phyloP scores from a whole-genome alignment of 1,284 basidiomycete species.

The Ustilago loliicola region DNA sequence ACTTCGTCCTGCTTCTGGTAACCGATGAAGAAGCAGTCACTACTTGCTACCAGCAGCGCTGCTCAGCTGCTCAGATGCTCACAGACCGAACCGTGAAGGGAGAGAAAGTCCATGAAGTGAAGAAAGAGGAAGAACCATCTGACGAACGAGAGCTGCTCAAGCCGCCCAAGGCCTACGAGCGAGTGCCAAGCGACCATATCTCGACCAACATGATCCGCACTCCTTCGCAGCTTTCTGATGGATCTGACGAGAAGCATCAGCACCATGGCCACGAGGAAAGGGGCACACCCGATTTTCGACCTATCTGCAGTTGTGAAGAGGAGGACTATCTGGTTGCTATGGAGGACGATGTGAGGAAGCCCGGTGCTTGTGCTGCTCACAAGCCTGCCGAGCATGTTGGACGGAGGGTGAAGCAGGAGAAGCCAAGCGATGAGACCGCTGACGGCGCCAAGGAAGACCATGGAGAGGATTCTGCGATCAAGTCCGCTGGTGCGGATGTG shows the following conservation, averaged over 20 bases:
- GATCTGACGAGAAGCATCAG: background rate
- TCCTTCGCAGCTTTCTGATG: conserved; percentile 22
- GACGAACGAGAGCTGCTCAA: background rate
- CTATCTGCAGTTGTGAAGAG: conserved; percentile 23
- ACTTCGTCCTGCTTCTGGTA: conserved; percentile 21
- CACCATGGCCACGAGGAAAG: background rate
- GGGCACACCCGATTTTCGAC: background rate
- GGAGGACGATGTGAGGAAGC: conserved; percentile 34
- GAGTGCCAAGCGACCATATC: conserved; percentile 11
- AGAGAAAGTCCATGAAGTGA: background rate
- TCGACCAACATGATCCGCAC: conserved; percentile 26
- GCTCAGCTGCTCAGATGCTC: conserved; percentile 12
- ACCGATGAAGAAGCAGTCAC: conserved; percentile 15
- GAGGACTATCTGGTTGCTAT: conserved; percentile 30
- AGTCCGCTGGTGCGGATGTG: background rate
- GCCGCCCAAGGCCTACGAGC: background rate
- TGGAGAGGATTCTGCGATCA: background rate
- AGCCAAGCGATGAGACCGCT: background rate
- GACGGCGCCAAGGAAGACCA: background rate
- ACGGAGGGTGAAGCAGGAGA: background rate
- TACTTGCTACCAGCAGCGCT: conserved; percentile 18
- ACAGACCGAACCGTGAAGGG: background rate
- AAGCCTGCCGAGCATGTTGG: background rate
- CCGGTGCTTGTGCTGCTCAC: background rate
- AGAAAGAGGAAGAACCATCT: background rate